Conservation (phyloP, 164 flowering plant species). For the Hamamelis virginiana region DNA sequence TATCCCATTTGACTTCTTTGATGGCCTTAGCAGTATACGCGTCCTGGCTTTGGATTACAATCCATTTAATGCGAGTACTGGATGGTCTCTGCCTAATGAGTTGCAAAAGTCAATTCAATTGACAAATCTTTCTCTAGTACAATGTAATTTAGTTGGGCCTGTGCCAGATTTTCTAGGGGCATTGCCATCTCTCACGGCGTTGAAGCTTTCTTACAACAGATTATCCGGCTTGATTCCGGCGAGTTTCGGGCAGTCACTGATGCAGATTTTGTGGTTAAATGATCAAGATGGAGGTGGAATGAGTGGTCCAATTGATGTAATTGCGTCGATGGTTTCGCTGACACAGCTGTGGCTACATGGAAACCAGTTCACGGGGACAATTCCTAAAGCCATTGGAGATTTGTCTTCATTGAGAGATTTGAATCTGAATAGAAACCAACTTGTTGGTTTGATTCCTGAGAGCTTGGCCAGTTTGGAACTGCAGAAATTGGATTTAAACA, state of each 20-base stretch:
- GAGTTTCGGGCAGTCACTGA: constrained; percentile 43
- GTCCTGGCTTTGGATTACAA: constrained; percentile 69
- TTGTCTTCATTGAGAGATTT: constrained; percentile 55
- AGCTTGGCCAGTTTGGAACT: constrained; percentile 47
- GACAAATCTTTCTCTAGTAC: constrained; percentile 43
- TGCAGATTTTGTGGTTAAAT: constrained; percentile 71
- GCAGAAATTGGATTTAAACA: constrained; percentile 45
- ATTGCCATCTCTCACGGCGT: constrained; percentile 41
- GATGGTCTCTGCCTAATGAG: constrained; percentile 65
- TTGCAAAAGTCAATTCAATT: constrained; percentile 51
- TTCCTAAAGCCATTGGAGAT: constrained; percentile 57
- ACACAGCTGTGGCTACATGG: constrained; percentile 71
- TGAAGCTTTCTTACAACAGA: constrained; percentile 49
- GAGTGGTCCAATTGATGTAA: constrained; percentile 57
- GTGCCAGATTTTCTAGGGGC: constrained; percentile 64
- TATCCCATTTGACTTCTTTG: constrained; percentile 68
- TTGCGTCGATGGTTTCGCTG: constrained; percentile 52
- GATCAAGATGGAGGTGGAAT: constrained; percentile 52
- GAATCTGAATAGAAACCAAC: constrained; percentile 55
- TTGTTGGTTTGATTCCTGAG: constrained; percentile 68
- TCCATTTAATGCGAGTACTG: constrained; percentile 55
- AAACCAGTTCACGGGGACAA: constrained; percentile 68
- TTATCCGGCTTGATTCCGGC: constrained; percentile 61
- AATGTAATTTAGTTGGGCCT: constrained; percentile 53
- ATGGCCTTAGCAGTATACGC: constrained; percentile 49